These are phyloP conservation scores for Sabuloglossum arenarium DNA, from an alignment of 495 filamentous ascomycete genomes.

Conservation along the genomic window DNA sequence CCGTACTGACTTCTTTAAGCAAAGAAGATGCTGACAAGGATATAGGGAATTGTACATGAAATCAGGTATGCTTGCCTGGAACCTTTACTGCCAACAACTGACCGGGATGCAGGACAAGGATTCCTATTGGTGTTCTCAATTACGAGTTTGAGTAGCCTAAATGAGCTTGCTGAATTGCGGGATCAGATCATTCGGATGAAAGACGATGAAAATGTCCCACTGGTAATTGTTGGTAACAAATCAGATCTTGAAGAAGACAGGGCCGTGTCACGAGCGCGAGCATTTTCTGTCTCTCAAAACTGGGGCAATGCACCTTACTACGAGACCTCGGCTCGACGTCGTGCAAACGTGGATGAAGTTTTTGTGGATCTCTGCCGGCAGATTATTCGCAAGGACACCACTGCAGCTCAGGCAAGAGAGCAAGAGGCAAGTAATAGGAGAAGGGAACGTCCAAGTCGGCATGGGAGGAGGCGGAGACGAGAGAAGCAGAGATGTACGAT, in stretches of 20 bases:
- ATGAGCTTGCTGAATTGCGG: constrained; percentile 69
- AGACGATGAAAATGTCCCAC: constrained; percentile 73
- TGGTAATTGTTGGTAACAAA: constrained; percentile 97
- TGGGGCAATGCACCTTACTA: constrained; percentile 92
- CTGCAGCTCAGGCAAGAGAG: neutral
- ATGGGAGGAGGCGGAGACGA: neutral
- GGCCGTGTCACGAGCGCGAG: constrained; percentile 57
- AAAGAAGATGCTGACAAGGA: constrained; percentile 9
- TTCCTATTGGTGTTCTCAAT: constrained; percentile 97
- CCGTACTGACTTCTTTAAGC: constrained; percentile 2
- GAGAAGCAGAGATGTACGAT: neutral
- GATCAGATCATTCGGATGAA: constrained; percentile 97
- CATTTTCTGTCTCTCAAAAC: constrained; percentile 66
- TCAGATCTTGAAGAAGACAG: constrained; percentile 87
- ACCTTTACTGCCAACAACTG: neutral
- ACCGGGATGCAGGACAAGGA: constrained; percentile 47
- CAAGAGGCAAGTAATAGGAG: neutral
- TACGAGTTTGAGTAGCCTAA: constrained; percentile 65
- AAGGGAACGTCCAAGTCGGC: neutral
- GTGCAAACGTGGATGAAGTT: constrained; percentile 85
- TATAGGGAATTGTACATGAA: constrained; percentile 90
- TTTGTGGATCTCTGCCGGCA: constrained; percentile 86
- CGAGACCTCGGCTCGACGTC: constrained; percentile 69
- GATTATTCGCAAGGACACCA: constrained; percentile 52
- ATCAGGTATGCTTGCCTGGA: constrained; percentile 17